Conservation (phyloP, 2,329 filamentous ascomycete species). For the Magnaporthiopsis rhizophila region DNA sequence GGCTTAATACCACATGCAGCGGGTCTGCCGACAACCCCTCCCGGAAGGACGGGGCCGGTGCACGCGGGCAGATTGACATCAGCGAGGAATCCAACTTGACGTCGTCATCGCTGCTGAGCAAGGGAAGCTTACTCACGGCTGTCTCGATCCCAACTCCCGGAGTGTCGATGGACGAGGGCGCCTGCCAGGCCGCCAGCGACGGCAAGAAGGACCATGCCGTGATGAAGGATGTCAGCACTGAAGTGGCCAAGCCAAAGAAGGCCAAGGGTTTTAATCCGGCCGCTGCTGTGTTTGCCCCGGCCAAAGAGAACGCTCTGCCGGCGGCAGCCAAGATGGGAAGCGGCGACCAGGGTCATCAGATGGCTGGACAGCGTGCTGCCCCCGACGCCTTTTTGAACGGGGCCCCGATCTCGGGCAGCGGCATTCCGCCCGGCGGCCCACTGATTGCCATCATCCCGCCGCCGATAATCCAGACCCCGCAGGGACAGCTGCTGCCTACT, state of each 20-base stretch:
- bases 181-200: background rate
- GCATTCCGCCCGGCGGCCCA: background rate
- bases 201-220: background rate
- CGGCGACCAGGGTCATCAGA: background rate
- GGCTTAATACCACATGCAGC: background rate
- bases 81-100: background rate
- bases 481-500: background rate
- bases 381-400: background rate
- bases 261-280: constrained; percentile 1
- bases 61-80: background rate
- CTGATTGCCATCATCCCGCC: background rate
- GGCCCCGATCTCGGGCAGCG: background rate
- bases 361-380: background rate
- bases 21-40: background rate
- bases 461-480: background rate
- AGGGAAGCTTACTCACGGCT: background rate
- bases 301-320: background rate
- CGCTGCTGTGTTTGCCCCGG: constrained; percentile 5
- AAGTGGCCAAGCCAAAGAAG: background rate
- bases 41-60: background rate
- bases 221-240: background rate
- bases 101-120: background rate
- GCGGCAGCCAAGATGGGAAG: too few species aligned
- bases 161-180: background rate
- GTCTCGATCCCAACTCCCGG: background rate